These are phyloP conservation scores for Sporothrix curviconia DNA, from an alignment of 2,329 filamentous ascomycete species.

Conservation along the genomic window DNA sequence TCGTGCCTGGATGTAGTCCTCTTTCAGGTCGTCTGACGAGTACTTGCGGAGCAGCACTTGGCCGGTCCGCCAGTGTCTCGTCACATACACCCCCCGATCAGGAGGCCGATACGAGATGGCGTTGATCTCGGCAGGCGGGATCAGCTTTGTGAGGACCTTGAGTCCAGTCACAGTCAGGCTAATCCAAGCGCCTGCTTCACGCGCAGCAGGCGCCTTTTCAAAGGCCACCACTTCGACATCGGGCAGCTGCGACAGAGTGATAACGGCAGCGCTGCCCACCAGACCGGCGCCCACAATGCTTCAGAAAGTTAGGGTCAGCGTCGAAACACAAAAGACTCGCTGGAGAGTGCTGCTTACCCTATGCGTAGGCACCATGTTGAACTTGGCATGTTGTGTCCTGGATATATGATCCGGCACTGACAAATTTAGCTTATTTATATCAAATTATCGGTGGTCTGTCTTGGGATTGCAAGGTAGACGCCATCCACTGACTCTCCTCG, in stretches of 20 bases:
- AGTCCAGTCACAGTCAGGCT: conserved; percentile 1
- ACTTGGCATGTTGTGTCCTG: too few species aligned
- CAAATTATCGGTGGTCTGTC: too few species aligned
- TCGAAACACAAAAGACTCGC: too few species aligned
- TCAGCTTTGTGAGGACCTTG: background rate
- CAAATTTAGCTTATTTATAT: too few species aligned
- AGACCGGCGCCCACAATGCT: background rate
- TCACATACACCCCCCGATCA: conserved; percentile 8
- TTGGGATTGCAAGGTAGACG: too few species aligned
- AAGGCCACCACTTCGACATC: background rate
- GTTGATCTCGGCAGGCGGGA: background rate
- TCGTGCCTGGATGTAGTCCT: background rate
- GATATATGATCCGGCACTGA: too few species aligned
- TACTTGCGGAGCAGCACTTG: background rate
- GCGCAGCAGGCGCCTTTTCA: background rate
- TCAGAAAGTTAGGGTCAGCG: background rate
- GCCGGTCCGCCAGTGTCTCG: conserved; percentile 10
- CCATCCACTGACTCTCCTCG: too few species aligned
- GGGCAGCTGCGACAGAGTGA: background rate
- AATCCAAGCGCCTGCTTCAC: conserved; percentile 10
- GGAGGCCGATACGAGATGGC: conserved; percentile 4
- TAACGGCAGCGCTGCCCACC: background rate
- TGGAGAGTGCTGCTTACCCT: too few species aligned
- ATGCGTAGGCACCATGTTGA: too few species aligned
- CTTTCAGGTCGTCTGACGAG: background rate